Percentiles rank a stretch among this genome's conserved stretches.
Evolutionary conservation across 768 basidiomycete genomes (phyloP).

Genomic region (Dendrothele bispora): DNA sequence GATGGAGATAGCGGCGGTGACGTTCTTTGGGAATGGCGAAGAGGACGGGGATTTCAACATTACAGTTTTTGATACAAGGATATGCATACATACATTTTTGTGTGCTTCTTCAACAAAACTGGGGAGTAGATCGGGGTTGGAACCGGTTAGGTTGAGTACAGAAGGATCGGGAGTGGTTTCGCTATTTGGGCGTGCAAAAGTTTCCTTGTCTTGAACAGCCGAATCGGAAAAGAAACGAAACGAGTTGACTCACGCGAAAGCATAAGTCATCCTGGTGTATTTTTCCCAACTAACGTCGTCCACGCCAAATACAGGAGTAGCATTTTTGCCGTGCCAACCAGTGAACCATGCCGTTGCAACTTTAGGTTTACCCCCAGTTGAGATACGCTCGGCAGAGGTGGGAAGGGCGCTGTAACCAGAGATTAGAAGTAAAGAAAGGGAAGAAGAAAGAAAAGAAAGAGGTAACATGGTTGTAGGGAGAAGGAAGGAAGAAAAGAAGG

Average conservation of each 20-base stretch:
- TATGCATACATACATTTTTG: slow-evolving; percentile 33
- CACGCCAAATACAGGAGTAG: slow-evolving; percentile 39
- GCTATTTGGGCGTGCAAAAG: slow-evolving; percentile 16
- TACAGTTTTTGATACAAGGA: not conserved
- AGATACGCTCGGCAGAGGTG: too few relatives aligned
- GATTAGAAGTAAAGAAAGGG: too few relatives aligned
- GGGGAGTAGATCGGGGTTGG: slow-evolving; percentile 51
- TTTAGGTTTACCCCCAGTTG: slow-evolving; percentile 21
- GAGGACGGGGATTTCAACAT: not conserved
- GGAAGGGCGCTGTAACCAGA: too few relatives aligned
- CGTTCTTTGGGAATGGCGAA: slow-evolving; percentile 36
- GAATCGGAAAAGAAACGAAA: too few relatives aligned
- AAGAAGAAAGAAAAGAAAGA: too few relatives aligned
- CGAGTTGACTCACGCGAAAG: slow-evolving; percentile 59
- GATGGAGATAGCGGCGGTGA: slow-evolving; percentile 58
- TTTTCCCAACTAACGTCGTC: slow-evolving; percentile 60
- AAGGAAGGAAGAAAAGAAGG: too few relatives aligned
- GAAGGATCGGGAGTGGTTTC: slow-evolving; percentile 37
- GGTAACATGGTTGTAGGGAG: too few relatives aligned
- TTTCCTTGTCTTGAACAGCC: too few relatives aligned
- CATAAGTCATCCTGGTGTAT: slow-evolving; percentile 69
- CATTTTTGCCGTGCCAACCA: slow-evolving; percentile 56
- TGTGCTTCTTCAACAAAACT: slow-evolving; percentile 54
- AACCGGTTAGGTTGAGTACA: slow-evolving; percentile 36
- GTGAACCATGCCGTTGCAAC: slow-evolving; percentile 68